Base-by-base conservation (phyloP, 1,284 basidiomycete species). In the Pseudozyma sp. region DNA sequence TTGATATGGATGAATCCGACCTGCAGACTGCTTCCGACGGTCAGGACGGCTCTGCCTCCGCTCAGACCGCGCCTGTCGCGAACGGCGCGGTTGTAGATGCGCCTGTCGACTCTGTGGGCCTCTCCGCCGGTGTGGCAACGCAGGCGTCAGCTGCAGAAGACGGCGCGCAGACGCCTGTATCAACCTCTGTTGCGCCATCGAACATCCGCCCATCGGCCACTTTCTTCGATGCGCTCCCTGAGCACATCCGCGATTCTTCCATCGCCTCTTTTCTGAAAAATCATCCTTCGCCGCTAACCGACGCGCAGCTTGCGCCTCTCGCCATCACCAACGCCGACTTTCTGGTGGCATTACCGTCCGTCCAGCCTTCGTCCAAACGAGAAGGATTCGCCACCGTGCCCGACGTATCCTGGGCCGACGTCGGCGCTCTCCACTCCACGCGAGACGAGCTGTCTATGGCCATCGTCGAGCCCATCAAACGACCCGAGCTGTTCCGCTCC, bases 371-470 rank as follows among this genome's bases (percentile, higher is more conserved):
- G 0, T 94, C 95, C 7, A 96, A 96, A 84, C 92, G 96, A 54
- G 96, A 99, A 87, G 97, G 97, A 4, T 99, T 99, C 78, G 92
- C 96, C 3, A 98, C 95, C 0, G 92, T 97, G 0, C 96, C 97
- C 0, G 93, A 96, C 78, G 93, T 98, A 0, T 92, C 92, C 0
- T 99, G 96, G 94, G 88, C 91, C 1, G 94, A 98, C 80, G 89
- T 99, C 42, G 97, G 97, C n/a, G 96, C 96, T 0, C 87, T 98
- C 17, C 90, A 92, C 71, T 88, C 86, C 2, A 93, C 91, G 1
- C 87, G 95, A 29, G 93, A 96, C 74, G 96, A 97, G 86, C 88
- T 99, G 42, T 92, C 94, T 78, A 97, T 98, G 94, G 93, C 94
- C 14, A 93, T 99, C 72, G 94, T 99, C 4, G 93, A 97, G 82